These are phyloP conservation scores for Glaciozyma antarctica DNA, from an alignment of 768 basidiomycete genomes.

Conservation along the genomic window DNA sequence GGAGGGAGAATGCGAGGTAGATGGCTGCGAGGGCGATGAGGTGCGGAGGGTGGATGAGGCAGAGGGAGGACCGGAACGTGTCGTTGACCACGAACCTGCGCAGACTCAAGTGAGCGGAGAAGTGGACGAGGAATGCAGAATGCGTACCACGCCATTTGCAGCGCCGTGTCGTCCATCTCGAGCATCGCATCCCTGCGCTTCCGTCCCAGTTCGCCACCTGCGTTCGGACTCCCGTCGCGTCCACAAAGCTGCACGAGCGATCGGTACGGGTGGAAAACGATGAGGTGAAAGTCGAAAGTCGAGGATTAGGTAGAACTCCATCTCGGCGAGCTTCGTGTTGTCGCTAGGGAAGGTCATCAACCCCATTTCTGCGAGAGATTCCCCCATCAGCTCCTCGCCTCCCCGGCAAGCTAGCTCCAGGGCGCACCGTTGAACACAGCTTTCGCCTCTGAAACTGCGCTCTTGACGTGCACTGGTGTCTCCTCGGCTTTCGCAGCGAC, in stretches of 20 bases:
- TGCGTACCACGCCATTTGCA: slow-evolving; percentile 83
- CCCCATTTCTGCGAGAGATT: slow-evolving; percentile 47
- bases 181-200: slow-evolving; percentile 54
- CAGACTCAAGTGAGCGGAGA: neutral
- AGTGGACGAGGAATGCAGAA: neutral
- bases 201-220: slow-evolving; percentile 42
- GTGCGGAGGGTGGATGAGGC: slow-evolving; percentile 90
- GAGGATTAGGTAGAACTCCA: slow-evolving; percentile 93
- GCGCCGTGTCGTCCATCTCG: slow-evolving; percentile 60
- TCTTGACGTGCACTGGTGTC: slow-evolving; percentile 88
- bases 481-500: slow-evolving; percentile 97
- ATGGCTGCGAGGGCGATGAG: slow-evolving; percentile 84
- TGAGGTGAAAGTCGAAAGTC: slow-evolving; percentile 90
- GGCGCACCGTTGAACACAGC: slow-evolving; percentile 56
- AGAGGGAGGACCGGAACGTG: slow-evolving; percentile 83
- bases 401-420: neutral
- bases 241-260: slow-evolving; percentile 54
- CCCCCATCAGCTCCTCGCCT: neutral
- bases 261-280: slow-evolving; percentile 90
- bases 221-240: slow-evolving; percentile 31
- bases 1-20: slow-evolving; percentile 73
- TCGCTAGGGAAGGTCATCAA: slow-evolving; percentile 80
- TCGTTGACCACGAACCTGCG: slow-evolving; percentile 92
- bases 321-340: slow-evolving; percentile 76
- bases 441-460: slow-evolving; percentile 72